phyloP scores from a whole-genome alignment of 1,284 basidiomycete species.

The Inonotus obliquus region DNA sequence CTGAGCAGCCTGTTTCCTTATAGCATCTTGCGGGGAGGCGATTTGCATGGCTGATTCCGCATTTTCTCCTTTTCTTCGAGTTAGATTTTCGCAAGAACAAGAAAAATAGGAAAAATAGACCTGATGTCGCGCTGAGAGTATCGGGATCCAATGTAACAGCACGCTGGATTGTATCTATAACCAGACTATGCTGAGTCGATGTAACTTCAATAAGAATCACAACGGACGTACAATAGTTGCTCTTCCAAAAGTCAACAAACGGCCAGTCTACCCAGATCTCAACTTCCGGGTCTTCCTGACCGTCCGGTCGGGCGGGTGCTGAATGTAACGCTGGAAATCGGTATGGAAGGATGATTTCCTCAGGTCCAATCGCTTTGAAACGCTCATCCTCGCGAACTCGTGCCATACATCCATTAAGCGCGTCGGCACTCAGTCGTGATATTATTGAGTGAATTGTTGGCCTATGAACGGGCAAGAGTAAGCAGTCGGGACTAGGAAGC shows the following conservation, averaged over 20 bases:
- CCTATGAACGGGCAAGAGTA: conserved; percentile 35
- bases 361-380: conserved; percentile 86
- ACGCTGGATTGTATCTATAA: conserved; percentile 62
- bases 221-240: conserved; percentile 78
- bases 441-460: conserved; percentile 85
- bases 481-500: conserved; percentile 1
- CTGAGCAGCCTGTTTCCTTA: conserved; percentile 75
- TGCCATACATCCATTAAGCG: conserved; percentile 83
- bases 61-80: conserved; percentile 48
- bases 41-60: conserved; percentile 78
- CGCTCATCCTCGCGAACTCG: conserved; percentile 87
- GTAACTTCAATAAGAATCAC: neutral
- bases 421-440: conserved; percentile 80
- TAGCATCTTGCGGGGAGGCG: conserved; percentile 73
- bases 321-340: conserved; percentile 36
- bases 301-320: conserved; percentile 29
- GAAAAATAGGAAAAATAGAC: conserved; percentile 31
- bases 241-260: conserved; percentile 99
- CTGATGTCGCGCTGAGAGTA: conserved; percentile 50
- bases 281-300: conserved; percentile 52
- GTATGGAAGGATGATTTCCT: conserved; percentile 54
- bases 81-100: conserved; percentile 11
- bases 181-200: neutral
- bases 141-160: conserved; percentile 63
- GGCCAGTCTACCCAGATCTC: conserved; percentile 98